A percentile compares a stretch with the other conserved stretches of the same genome.
Evolutionary conservation across 1,139 yeast genomes (phyloP).

Genomic region (Candida tropicalis): DNA sequence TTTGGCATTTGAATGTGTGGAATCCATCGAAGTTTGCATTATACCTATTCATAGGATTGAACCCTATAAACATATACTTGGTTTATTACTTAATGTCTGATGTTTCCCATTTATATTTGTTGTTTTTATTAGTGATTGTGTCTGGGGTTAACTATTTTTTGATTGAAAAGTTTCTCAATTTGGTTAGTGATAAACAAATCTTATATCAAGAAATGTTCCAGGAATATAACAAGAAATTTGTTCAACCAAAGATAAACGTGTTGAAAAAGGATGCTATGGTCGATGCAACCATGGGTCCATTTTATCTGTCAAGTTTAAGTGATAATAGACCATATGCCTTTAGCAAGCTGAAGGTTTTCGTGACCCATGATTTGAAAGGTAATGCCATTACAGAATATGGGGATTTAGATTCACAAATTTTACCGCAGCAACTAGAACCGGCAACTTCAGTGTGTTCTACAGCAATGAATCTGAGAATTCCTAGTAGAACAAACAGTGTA

Average conservation of each 20-base stretch:
- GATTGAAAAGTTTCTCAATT: conserved; percentile 47
- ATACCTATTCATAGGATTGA: conserved; percentile 51
- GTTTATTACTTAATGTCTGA: conserved; percentile 35
- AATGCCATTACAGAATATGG: conserved; percentile 22
- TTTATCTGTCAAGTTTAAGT: conserved; percentile 31
- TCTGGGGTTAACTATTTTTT: conserved; percentile 37
- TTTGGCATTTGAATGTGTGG: conserved; percentile 64
- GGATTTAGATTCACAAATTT: conserved; percentile 10
- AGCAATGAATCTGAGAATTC: conserved; percentile 4
- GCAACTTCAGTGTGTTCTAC: conserved; percentile 2
- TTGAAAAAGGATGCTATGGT: conserved; percentile 63
- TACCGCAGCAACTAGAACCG: conserved; percentile 9
- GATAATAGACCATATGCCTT: conserved; percentile 32
- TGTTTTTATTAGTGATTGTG: conserved; percentile 39
- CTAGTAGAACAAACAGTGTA: conserved; percentile 10
- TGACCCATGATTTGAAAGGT: conserved; percentile 51
- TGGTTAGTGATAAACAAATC: conserved; percentile 61
- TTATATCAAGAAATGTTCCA: conserved; percentile 62
- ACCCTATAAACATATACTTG: conserved; percentile 53
- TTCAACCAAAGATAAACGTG: conserved; percentile 60
- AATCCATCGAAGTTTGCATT: conserved; percentile 56
- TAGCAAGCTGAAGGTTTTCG: conserved; percentile 45
- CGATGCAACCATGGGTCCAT: conserved; percentile 57
- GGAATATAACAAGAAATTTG: conserved; percentile 66
- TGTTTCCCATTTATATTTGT: conserved; percentile 40